Evolutionary conservation across 345 rosid genomes (phyloP).

Genomic region (Raphanus raphanistrum): DNA sequence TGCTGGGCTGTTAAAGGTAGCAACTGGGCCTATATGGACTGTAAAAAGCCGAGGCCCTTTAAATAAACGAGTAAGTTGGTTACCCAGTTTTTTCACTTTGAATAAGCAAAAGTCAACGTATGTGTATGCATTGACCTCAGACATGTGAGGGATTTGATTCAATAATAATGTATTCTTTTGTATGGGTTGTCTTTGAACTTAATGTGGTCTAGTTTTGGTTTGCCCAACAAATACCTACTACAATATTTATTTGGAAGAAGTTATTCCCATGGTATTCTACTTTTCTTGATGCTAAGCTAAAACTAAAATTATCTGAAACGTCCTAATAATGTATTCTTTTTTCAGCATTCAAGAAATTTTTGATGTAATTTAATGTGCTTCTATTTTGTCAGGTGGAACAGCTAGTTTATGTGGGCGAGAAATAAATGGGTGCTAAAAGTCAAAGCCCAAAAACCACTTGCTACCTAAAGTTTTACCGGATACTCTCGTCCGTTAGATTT

Average conservation of each 20-base stretch:
- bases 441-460: slow-evolving; percentile 19
- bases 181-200: slow-evolving; percentile 12
- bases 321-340: not conserved
- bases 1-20: slow-evolving; percentile 52
- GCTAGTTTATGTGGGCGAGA: slow-evolving; percentile 31
- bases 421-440: slow-evolving; percentile 32
- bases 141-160: slow-evolving; percentile 5
- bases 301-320: not conserved
- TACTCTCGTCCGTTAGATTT: slow-evolving; percentile 18
- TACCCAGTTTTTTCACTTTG: not conserved
- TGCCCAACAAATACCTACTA: slow-evolving; percentile 27
- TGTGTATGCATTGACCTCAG: not conserved
- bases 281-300: not conserved
- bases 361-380: not conserved
- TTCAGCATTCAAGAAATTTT: not conserved
- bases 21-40: slow-evolving; percentile 64
- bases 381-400: not conserved
- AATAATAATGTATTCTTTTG: not conserved
- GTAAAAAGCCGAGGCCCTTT: slow-evolving; percentile 61
- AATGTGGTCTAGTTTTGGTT: slow-evolving; percentile 23
- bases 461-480: slow-evolving; percentile 13
- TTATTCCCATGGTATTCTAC: slow-evolving; percentile 4
- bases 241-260: slow-evolving; percentile 5
- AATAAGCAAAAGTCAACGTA: slow-evolving; percentile 5
- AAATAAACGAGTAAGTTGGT: slow-evolving; percentile 17